Conservation (phyloP, 1,284 basidiomycete genomes). For the Pseudozyma sp. region DNA sequence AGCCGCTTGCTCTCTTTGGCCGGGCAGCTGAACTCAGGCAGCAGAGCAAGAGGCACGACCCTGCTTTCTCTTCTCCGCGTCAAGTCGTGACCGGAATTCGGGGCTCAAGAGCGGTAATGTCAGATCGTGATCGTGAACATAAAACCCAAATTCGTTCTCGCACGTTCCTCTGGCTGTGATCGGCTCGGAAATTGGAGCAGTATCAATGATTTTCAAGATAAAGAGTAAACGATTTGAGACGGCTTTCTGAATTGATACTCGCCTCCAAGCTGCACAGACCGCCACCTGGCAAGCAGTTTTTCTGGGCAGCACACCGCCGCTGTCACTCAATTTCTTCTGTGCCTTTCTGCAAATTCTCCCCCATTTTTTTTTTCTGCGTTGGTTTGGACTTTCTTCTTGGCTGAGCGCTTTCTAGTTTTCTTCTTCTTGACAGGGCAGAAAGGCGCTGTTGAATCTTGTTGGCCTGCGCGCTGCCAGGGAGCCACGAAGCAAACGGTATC, state of each 20-base stretch:
- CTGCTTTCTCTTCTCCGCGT: conserved; percentile 25
- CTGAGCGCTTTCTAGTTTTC: no score
- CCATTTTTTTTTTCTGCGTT: conserved; percentile 14
- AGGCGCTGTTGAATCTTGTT: background rate
- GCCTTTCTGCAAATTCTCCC: conserved; percentile 5
- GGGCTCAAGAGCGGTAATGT: background rate
- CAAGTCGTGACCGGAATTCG: conserved; percentile 12
- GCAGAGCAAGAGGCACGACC: background rate
- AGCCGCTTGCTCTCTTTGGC: background rate
- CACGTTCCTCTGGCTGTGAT: conserved; percentile 34
- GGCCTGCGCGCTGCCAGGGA: conserved; percentile 8
- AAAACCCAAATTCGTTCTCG: background rate
- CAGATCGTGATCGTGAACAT: background rate
- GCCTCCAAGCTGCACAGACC: conserved; percentile 20
- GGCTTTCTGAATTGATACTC: no score
- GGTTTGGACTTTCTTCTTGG: conserved; percentile 8
- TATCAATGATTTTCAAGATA: no score
- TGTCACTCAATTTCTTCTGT: background rate
- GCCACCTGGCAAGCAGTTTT: background rate
- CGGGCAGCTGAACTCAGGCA: background rate
- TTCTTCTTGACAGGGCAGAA: background rate
- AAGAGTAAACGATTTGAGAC: no score
- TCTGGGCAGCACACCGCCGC: no score
- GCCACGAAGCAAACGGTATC: background rate
- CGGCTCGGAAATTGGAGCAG: conserved; percentile 1